Conservation (phyloP, 2,329 filamentous ascomycete species). For the Harringtonia lauricola region DNA sequence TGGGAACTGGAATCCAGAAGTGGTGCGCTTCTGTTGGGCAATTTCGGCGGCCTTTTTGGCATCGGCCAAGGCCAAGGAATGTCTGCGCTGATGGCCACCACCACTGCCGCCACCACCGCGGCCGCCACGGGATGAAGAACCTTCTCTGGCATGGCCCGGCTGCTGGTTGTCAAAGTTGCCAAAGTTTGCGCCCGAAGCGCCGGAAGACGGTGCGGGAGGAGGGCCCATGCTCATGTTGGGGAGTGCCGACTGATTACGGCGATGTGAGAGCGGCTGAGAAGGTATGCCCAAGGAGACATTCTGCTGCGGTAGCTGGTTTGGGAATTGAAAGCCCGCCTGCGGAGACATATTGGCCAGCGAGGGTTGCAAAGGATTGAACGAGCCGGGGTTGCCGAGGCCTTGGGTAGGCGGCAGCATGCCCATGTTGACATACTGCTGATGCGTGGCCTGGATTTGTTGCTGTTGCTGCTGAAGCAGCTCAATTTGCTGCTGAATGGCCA, state of each 20-base stretch:
- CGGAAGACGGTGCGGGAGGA: slow-evolving; percentile 84
- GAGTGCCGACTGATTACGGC: slow-evolving; percentile 94
- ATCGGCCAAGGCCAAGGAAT: slow-evolving; percentile 88
- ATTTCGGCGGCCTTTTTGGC: slow-evolving; percentile 96
- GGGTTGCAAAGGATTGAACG: slow-evolving; percentile 69
- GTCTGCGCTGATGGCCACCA: slow-evolving; percentile 80
- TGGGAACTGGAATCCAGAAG: slow-evolving; percentile 90
- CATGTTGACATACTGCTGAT: slow-evolving; percentile 97
- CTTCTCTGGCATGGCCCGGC: slow-evolving; percentile 50
- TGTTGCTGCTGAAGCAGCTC: slow-evolving; percentile 96
- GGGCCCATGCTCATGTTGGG: slow-evolving; percentile 85
- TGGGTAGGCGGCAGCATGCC: slow-evolving; percentile 86
- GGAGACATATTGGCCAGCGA: slow-evolving; percentile 69
- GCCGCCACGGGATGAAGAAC: slow-evolving; percentile 36
- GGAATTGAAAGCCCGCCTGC: slow-evolving; percentile 83
- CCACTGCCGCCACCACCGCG: slow-evolving; percentile 49
- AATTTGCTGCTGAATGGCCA: slow-evolving; percentile 96
- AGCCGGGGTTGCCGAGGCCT: slow-evolving; percentile 53
- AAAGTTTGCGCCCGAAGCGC: slow-evolving; percentile 68
- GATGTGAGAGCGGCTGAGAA: slow-evolving; percentile 73
- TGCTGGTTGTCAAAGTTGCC: slow-evolving; percentile 67
- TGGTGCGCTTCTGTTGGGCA: slow-evolving; percentile 92
- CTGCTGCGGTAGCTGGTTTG: slow-evolving; percentile 63
- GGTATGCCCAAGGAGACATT: slow-evolving; percentile 66
- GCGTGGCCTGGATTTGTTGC: slow-evolving; percentile 90